Percentiles rank a stretch among this genome's conserved stretches.
phyloP scores from a whole-genome alignment of 345 rosid genomes.

The Euclidium syriacum region DNA sequence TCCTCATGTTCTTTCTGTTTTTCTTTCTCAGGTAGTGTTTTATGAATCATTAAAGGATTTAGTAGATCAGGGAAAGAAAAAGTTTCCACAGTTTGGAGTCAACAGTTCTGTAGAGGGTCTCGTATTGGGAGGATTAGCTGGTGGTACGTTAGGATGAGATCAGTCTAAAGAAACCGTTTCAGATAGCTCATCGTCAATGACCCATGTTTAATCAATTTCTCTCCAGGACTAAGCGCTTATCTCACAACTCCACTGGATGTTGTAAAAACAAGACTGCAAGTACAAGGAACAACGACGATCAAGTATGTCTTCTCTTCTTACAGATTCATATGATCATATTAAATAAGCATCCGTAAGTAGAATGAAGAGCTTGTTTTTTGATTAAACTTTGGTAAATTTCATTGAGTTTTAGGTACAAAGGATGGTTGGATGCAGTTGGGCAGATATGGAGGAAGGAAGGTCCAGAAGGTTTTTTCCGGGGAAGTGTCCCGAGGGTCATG shows the following conservation, averaged over 20 bases:
- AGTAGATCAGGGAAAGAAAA: conserved; percentile 50
- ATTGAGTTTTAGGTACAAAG: conserved; percentile 50
- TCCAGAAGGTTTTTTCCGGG: conserved; percentile 65
- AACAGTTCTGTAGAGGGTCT: conserved; percentile 74
- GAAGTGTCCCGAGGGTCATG: conserved; percentile 84
- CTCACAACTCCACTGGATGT: conserved; percentile 90
- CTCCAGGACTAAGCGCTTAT: conserved; percentile 79
- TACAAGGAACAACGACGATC: conserved; percentile 63
- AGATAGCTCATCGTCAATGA: neutral
- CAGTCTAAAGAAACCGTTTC: neutral
- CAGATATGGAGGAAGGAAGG: conserved; percentile 76
- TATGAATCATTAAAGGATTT: conserved; percentile 77
- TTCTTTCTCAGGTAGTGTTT: conserved; percentile 61
- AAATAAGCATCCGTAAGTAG: neutral
- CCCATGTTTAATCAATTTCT: neutral
- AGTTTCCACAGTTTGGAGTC: conserved; percentile 37
- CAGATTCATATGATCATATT: neutral
- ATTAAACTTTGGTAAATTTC: neutral
- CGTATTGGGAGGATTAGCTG: conserved; percentile 85
- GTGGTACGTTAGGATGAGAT: conserved; percentile 54
- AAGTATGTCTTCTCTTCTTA: conserved; percentile 39
- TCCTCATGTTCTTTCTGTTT: conserved; percentile 7
- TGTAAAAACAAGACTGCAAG: conserved; percentile 89
- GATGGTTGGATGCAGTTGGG: conserved; percentile 72
- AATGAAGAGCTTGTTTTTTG: neutral